Base-by-base conservation (phyloP, 805 yeast genomes). In the Maudiozyma bulderi region DNA sequence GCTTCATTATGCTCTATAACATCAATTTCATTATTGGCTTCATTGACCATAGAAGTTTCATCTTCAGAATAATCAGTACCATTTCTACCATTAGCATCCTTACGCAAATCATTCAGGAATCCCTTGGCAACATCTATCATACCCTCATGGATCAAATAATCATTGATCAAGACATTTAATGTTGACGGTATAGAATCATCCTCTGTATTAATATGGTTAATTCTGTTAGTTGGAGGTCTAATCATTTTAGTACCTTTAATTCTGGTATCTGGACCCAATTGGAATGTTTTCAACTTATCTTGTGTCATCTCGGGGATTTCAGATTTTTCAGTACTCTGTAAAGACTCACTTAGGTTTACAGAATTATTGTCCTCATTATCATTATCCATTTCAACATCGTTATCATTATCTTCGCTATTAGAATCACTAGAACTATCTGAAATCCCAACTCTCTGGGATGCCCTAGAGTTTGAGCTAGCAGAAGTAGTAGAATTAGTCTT, bases 141-240 rank as follows among this genome's bases (percentile, higher is more conserved):
- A 3, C 88, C 88, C 47, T 74, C 73, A 57, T 80, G 78, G n/a
- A 73, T 69, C 38, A 83, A 72, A 58, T 81, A 82, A 15, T 64
- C 68, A 45, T 64, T 65, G 10, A 65, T 61, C 56, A 62, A 52
- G 0, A 58, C 53, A 44, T 65, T 62, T 40, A 65, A 50, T 6
- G 60, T 54, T 2, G 60, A 47, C 8, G 61, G 60, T 32, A 65
- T 56, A 4, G 66, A 59, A 32, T 58, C 62, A 47, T 62, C 61
- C 6, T 58, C 56, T 6, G 54, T 47, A 26, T 52, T 57, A 31
- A 63, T 46, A 14, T 50, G 47, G 46, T 64, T 64, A 6, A 63
- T 47, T 30, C 48, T 53, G 8, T 52, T 53, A 3, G 40, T 47
- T 11, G 52, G 50, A 2, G 67, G 67, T 47, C 59, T 61, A 20